Evolutionary conservation across 352 stramenopile species (phyloP).

Genomic region (Pythium plurisporium): DNA sequence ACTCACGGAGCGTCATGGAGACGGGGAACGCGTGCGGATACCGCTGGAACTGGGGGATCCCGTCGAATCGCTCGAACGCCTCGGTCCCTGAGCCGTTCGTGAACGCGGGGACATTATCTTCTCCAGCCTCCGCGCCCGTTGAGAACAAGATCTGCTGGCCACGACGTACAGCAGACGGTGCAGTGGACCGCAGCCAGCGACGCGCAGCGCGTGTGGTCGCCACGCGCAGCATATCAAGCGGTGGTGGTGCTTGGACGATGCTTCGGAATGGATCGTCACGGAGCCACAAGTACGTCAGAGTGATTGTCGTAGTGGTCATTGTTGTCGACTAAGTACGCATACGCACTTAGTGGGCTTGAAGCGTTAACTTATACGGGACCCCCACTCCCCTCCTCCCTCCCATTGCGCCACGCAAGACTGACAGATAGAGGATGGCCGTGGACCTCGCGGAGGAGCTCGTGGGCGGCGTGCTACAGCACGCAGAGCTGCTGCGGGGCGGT

Average conservation of each 20-base stretch:
- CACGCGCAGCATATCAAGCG: constrained; percentile 12
- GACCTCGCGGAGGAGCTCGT: constrained; percentile 61
- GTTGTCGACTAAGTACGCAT: background rate
- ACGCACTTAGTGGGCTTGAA: background rate
- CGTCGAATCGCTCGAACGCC: constrained; percentile 56
- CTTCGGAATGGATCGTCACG: no score
- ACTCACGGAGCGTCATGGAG: constrained; percentile 60
- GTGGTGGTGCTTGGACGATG: no score
- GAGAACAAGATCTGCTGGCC: no score
- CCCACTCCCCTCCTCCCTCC: background rate
- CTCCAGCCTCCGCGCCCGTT: no score
- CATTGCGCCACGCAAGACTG: constrained; percentile 2
- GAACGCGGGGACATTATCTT: no score
- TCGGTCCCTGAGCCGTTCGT: constrained; percentile 17
- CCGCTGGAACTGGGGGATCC: constrained; percentile 42
- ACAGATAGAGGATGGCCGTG: constrained; percentile 20
- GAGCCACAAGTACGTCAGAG: background rate
- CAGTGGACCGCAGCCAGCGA: background rate
- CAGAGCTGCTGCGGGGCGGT: constrained; percentile 46
- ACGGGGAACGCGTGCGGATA: constrained; percentile 71
- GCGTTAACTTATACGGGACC: constrained; percentile 9
- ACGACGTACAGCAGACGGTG: no score
- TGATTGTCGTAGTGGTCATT: background rate
- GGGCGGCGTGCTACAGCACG: constrained; percentile 43
- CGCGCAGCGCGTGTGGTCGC: constrained; percentile 2